Conservation (phyloP, 2,329 filamentous ascomycete species). For the Claviceps capensis region DNA sequence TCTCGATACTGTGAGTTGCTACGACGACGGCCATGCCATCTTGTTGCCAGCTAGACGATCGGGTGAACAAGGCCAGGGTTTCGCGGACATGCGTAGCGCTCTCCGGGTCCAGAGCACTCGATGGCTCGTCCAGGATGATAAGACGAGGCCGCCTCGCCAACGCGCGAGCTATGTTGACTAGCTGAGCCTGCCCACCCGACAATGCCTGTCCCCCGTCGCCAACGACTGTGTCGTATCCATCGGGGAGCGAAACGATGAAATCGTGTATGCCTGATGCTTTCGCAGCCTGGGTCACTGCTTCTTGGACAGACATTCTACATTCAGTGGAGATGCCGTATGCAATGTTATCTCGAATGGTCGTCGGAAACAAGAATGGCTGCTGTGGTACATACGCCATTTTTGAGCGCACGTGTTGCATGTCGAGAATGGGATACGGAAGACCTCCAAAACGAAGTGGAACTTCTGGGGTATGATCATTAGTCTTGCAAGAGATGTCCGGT, state of each 20-base stretch:
- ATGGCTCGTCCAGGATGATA: slow-evolving; percentile 77
- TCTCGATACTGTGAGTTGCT: slow-evolving; percentile 69
- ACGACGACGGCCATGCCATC: slow-evolving; percentile 55
- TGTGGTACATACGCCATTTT: slow-evolving; percentile 58
- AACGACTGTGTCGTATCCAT: slow-evolving; percentile 46
- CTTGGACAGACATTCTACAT: slow-evolving; percentile 33
- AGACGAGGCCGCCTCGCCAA: slow-evolving; percentile 57
- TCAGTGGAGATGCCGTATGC: slow-evolving; percentile 54
- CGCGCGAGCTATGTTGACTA: slow-evolving; percentile 68
- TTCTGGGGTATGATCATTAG: neutral
- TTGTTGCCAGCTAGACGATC: slow-evolving; percentile 5
- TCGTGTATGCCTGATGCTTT: slow-evolving; percentile 54
- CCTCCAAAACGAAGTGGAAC: slow-evolving; percentile 42
- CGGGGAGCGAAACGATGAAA: slow-evolving; percentile 58
- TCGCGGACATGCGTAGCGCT: slow-evolving; percentile 50
- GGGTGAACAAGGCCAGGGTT: slow-evolving; percentile 43
- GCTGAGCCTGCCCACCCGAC: slow-evolving; percentile 72
- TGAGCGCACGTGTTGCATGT: slow-evolving; percentile 45
- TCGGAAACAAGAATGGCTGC: slow-evolving; percentile 62
- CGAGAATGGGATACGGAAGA: slow-evolving; percentile 41
- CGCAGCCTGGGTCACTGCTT: slow-evolving; percentile 37
- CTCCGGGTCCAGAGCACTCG: slow-evolving; percentile 61
- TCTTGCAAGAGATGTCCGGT: slow-evolving; percentile 13
- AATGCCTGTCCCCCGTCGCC: slow-evolving; percentile 64
- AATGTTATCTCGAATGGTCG: slow-evolving; percentile 68